A percentile compares a stretch with the other conserved stretches of the same genome.
These are phyloP conservation scores for Lunasporangiospora selenospora DNA, from an alignment of 192 early-diverging fungal species.

Conservation along the genomic window DNA sequence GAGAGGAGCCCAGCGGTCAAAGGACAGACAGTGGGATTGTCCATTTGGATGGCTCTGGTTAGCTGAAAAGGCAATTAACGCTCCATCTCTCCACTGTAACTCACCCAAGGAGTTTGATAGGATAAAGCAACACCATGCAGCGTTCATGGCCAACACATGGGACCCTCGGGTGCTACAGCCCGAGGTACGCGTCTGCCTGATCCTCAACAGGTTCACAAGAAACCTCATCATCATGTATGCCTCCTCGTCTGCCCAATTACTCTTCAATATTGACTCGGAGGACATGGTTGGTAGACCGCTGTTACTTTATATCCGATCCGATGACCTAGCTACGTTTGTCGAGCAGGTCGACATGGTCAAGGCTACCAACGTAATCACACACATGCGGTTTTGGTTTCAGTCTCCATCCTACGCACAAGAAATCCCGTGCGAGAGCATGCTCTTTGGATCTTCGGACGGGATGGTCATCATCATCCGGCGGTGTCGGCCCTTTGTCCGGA, in stretches of 20 bases:
- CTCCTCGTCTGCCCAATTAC: constrained; percentile 11
- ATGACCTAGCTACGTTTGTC: constrained; percentile 26
- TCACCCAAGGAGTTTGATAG: constrained; percentile 17
- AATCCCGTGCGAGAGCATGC: constrained; percentile 19
- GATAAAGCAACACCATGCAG: constrained; percentile 20
- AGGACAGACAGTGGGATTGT: no score
- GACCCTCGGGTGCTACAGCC: background rate
- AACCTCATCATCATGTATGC: constrained; percentile 22
- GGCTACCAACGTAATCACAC: constrained; percentile 12
- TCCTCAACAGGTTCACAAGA: constrained; percentile 30
- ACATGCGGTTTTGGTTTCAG: constrained; percentile 35
- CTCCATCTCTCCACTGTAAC: background rate
- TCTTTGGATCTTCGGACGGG: constrained; percentile 18
- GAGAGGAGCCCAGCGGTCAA: no score
- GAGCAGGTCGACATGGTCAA: constrained; percentile 25
- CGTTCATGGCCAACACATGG: constrained; percentile 14
- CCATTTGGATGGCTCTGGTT: no score
- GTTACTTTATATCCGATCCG: constrained; percentile 20
- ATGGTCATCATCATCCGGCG: constrained; percentile 10
- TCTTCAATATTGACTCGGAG: constrained; percentile 7
- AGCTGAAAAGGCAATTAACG: background rate
- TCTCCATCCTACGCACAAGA: constrained; percentile 11
- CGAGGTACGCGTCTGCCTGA: constrained; percentile 27
- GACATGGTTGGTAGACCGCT: constrained; percentile 22
- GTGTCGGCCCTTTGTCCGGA: constrained; percentile 11